Evolutionary conservation across 495 filamentous ascomycete species (phyloP).

Genomic region (Elasticomyces elasticus): DNA sequence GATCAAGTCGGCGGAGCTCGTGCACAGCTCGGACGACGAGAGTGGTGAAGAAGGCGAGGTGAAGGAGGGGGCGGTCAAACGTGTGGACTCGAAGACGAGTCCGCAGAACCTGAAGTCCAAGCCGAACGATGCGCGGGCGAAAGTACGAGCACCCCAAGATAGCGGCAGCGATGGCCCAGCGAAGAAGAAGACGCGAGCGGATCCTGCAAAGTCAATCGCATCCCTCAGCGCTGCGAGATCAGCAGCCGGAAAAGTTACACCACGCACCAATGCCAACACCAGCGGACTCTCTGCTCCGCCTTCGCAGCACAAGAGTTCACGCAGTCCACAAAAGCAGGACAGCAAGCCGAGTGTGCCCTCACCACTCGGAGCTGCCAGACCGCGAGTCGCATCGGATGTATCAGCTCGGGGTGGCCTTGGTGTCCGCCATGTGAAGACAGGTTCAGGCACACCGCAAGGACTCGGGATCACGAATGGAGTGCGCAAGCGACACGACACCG

Average conservation of each 20-base stretch:
- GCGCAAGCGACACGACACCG: conserved; percentile 14
- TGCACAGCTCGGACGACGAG: conserved; percentile 68
- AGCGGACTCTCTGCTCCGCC: conserved; percentile 16
- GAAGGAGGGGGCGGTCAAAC: conserved; percentile 4
- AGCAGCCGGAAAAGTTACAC: conserved; percentile 7
- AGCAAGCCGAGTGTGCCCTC: conserved; percentile 22
- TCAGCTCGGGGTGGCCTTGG: conserved; percentile 10
- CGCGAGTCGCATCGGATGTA: conserved; percentile 21
- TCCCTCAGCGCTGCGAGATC: conserved; percentile 4
- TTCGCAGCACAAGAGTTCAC: conserved; percentile 15
- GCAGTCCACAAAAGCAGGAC: conserved; percentile 18
- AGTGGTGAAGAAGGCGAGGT: conserved; percentile 31
- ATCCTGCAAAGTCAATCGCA: conserved; percentile 12
- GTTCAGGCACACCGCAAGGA: conserved; percentile 12
- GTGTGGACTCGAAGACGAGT: conserved; percentile 10
- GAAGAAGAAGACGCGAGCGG: conserved; percentile 12
- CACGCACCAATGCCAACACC: conserved; percentile 9
- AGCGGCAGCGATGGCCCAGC: neutral
- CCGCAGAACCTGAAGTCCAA: conserved; percentile 9
- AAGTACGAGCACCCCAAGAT: conserved; percentile 3
- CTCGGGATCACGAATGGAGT: conserved; percentile 12
- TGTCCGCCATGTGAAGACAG: conserved; percentile 2
- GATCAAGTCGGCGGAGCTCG: conserved; percentile 63
- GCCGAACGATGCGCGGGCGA: neutral
- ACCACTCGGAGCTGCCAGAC: conserved; percentile 20